Evolutionary conservation across 495 filamentous ascomycete genomes (phyloP).

Genomic region (Haplographium delicatum): DNA sequence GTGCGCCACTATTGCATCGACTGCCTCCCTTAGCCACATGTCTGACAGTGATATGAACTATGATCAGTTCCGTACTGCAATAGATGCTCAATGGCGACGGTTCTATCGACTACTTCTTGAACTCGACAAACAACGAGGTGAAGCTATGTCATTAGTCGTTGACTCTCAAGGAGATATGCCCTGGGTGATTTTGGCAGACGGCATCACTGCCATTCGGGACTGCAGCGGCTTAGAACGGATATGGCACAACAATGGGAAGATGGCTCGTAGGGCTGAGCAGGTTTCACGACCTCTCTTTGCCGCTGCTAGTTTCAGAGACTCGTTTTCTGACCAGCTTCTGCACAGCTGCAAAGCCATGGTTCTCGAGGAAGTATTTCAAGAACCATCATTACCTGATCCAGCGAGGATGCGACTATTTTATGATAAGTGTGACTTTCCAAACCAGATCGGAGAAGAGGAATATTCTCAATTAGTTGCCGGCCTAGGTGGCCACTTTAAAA

Average conservation of each 20-base stretch:
- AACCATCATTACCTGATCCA: constrained; percentile 56
- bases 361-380: constrained; percentile 63
- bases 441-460: constrained; percentile 69
- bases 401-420: constrained; percentile 68
- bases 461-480: constrained; percentile 47
- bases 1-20: constrained; percentile 61
- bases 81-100: constrained; percentile 80
- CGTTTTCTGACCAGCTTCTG: constrained; percentile 57
- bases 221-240: constrained; percentile 74
- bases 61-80: constrained; percentile 60
- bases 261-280: neutral
- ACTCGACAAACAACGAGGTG: constrained; percentile 77
- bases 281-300: constrained; percentile 18
- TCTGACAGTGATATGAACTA: constrained; percentile 66
- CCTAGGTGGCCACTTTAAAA: constrained; percentile 51
- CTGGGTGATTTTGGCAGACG: constrained; percentile 77
- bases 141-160: constrained; percentile 68
- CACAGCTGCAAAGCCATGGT: constrained; percentile 55
- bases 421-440: constrained; percentile 63
- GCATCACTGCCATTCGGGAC: constrained; percentile 68
- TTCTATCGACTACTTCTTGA: constrained; percentile 83
- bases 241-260: constrained; percentile 42
- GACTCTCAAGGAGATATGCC: constrained; percentile 67
- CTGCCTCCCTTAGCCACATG: constrained; percentile 53
- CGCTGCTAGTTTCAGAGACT: constrained; percentile 29